phyloP scores from a whole-genome alignment of 2,329 filamentous ascomycete genomes.

The Xylaria sp. region DNA sequence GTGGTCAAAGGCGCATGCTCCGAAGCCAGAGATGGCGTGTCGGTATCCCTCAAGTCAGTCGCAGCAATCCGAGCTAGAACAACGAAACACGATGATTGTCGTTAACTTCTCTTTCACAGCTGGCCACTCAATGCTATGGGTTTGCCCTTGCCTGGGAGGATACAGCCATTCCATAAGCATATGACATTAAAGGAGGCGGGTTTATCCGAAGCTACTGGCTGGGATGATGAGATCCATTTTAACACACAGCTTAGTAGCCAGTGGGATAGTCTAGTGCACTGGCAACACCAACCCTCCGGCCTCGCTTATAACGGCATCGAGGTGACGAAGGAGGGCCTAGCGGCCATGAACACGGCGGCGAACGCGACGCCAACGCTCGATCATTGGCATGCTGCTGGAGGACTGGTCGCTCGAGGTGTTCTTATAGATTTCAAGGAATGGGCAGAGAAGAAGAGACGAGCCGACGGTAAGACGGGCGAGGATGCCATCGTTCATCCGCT shows the following conservation, averaged over 20 bases:
- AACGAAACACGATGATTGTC: not conserved
- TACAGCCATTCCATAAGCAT: conserved; percentile 45
- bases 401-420: conserved; percentile 60
- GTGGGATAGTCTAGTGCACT: conserved; percentile 61
- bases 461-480: conserved; percentile 48
- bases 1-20: conserved; percentile 49
- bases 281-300: conserved; percentile 50
- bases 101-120: conserved; percentile 33
- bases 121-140: conserved; percentile 52
- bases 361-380: conserved; percentile 49
- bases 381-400: conserved; percentile 58
- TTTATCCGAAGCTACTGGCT: conserved; percentile 39
- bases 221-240: conserved; percentile 58
- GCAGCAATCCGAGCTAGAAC: not conserved
- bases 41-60: conserved; percentile 58
- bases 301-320: conserved; percentile 57
- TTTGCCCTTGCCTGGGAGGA: conserved; percentile 44
- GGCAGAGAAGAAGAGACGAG: conserved; percentile 47
- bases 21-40: conserved; percentile 54
- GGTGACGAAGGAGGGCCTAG: conserved; percentile 44
- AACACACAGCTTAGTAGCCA: conserved; percentile 62
- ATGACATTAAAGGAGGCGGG: conserved; percentile 43
- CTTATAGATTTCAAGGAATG: conserved; percentile 58
- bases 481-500: conserved; percentile 58
- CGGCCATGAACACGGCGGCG: conserved; percentile 36